Conservation (phyloP, 2,329 filamentous ascomycete species). For the Pyrenophora graminea region DNA sequence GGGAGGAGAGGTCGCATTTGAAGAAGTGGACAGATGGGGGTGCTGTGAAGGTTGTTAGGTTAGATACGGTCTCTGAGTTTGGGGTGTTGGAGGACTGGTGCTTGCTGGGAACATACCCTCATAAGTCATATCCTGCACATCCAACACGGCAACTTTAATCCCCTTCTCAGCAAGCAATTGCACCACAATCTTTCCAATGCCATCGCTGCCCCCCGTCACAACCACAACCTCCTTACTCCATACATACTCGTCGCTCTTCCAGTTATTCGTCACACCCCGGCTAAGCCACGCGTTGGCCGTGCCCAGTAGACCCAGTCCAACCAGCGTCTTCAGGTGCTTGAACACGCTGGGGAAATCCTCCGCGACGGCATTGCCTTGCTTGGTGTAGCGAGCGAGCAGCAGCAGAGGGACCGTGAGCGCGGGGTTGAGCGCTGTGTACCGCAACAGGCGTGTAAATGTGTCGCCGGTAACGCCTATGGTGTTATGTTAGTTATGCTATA, state of each 20-base stretch:
- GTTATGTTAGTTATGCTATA: background rate
- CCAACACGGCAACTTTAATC: constrained; percentile 71
- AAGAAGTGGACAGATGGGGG: constrained; percentile 66
- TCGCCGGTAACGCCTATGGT: constrained; percentile 53
- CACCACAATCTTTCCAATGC: constrained; percentile 71
- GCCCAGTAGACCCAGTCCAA: constrained; percentile 58
- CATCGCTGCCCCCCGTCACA: constrained; percentile 74
- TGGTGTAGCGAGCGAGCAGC: constrained; percentile 66
- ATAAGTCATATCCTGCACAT: constrained; percentile 67
- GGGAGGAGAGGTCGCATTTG: constrained; percentile 70
- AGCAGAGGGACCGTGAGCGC: constrained; percentile 66
- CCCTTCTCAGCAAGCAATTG: constrained; percentile 66
- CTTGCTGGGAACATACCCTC: constrained; percentile 35
- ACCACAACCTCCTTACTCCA: constrained; percentile 73
- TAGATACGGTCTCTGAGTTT: background rate
- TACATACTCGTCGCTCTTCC: constrained; percentile 60
- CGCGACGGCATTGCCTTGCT: constrained; percentile 61
- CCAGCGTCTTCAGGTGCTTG: constrained; percentile 58
- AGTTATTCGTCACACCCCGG: constrained; percentile 56
- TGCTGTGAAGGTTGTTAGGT: constrained; percentile 34
- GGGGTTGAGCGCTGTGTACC: constrained; percentile 67
- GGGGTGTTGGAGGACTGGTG: no score
- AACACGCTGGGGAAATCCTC: constrained; percentile 56
- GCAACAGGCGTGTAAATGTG: constrained; percentile 61
- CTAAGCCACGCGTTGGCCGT: constrained; percentile 59